phyloP scores from a whole-genome alignment of 2,329 filamentous ascomycete species.

The Diaporthe caulivora region DNA sequence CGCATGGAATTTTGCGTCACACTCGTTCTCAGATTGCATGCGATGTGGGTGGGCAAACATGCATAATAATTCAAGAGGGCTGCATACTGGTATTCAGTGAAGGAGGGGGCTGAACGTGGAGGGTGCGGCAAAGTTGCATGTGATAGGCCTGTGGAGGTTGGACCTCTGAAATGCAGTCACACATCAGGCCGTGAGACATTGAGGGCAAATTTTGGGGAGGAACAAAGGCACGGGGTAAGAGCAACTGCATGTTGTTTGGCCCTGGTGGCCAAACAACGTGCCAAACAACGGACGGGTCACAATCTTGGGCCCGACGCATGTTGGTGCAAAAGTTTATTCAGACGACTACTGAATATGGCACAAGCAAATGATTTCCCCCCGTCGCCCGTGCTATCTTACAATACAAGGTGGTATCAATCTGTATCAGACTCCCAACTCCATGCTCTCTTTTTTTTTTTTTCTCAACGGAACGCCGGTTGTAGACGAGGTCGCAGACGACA shows the following conservation, averaged over 20 bases:
- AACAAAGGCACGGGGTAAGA: neutral
- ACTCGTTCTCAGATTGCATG: neutral
- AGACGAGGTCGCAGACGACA: neutral
- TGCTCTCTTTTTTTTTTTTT: neutral
- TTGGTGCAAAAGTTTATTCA: constrained; percentile 13
- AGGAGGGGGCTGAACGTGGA: neutral
- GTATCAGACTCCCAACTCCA: constrained; percentile 1
- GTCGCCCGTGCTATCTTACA: neutral
- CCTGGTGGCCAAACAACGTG: neutral
- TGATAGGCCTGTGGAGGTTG: neutral
- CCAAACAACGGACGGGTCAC: constrained; percentile 15
- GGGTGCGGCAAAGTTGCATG: neutral
- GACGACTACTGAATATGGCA: neutral
- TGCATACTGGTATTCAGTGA: neutral
- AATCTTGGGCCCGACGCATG: neutral
- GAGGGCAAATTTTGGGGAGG: neutral
- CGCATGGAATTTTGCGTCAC: neutral
- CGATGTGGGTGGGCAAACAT: neutral
- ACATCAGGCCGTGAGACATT: neutral
- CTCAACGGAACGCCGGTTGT: neutral
- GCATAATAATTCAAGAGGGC: neutral
- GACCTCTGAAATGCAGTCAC: neutral
- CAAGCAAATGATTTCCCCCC: neutral
- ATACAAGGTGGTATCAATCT: constrained; percentile 19
- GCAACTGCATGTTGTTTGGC: neutral